Evolutionary conservation across 768 basidiomycete species (phyloP).

Genomic region (Rhodosporidiobolus odoratus): DNA sequence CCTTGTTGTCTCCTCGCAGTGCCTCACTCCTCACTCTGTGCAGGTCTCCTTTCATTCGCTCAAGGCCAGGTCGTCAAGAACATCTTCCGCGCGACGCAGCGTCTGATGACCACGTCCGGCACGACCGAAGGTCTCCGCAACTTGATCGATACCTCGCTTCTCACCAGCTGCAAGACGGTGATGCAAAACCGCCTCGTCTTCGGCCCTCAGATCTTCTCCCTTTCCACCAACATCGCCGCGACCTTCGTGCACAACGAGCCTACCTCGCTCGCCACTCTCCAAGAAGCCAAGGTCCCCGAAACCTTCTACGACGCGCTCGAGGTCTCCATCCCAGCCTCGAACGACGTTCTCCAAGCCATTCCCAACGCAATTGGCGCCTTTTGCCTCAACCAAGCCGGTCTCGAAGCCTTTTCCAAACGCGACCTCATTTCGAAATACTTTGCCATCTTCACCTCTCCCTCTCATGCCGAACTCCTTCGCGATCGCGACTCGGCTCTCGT

Average conservation of each 20-base stretch:
- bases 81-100: slow-evolving; percentile 81
- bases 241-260: slow-evolving; percentile 83
- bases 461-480: slow-evolving; percentile 71
- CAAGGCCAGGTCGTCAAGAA: slow-evolving; percentile 81
- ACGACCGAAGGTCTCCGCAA: slow-evolving; percentile 90
- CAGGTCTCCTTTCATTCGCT: slow-evolving; percentile 68
- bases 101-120: slow-evolving; percentile 95
- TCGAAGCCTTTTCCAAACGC: slow-evolving; percentile 68
- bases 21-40: background rate
- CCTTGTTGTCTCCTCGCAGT: background rate
- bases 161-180: slow-evolving; percentile 79
- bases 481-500: slow-evolving; percentile 90
- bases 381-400: slow-evolving; percentile 85
- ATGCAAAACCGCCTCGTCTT: slow-evolving; percentile 75
- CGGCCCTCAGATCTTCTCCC: slow-evolving; percentile 76
- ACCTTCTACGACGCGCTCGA: slow-evolving; percentile 82
- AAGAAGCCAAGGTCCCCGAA: slow-evolving; percentile 84
- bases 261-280: slow-evolving; percentile 82
- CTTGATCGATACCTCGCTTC: slow-evolving; percentile 79
- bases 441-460: slow-evolving; percentile 75
- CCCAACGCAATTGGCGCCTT: slow-evolving; percentile 93
- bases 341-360: slow-evolving; percentile 80
- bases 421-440: slow-evolving; percentile 80
- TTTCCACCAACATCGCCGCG: slow-evolving; percentile 47
- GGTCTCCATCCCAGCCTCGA: slow-evolving; percentile 41